Base-by-base conservation (phyloP, 345 rosid species). In the Camelina hispida region DNA sequence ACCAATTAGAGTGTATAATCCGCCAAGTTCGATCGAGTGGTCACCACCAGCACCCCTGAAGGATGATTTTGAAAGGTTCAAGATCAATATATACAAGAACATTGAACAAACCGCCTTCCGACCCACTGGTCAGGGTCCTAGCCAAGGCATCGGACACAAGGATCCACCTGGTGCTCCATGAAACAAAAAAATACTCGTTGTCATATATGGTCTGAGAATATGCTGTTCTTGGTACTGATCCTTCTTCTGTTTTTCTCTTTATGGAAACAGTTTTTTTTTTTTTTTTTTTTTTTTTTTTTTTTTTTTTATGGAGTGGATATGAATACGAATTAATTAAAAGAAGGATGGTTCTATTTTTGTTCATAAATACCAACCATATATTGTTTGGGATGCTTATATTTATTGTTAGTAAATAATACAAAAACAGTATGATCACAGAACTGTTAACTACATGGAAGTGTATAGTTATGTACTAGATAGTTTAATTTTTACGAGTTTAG, bases 81-180 rank as follows among this genome's bases (percentile, higher is more conserved):
- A 62, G 48, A 77, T 77, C 20, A 77, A 77, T 44, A n/a, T 54
- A 23, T 77, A 65, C 68, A 77, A 77, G 54, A 77, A 77, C 22
- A 71, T 77, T 25, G 81, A 77, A 59, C 72, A 77, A 71, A 58
- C 70, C 14, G 77, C 77, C 0, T 77, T 71, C 55, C 44, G 81
- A 56, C 81, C 81, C 34, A 77, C 81, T 7, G 57, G 18, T 65
- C 72, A 35, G 15, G 80, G 80, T 71, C 80, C 75, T 40, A 77
- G 80, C 70, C 80, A 70, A 56, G 80, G 80, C 23, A 66, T 77
- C 30, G 80, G 80, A 28, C 77, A 77, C 62, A 77, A 9, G 15
- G 53, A 57, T 20, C 77, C 80, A 47, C 80, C 77, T 15, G 67
- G 72, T 57, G 75, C 62, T 32, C 70, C 65, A 43, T 69, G 34